Base-by-base conservation (phyloP, 352 stramenopile species). In the Globisporangium nodosum region DNA sequence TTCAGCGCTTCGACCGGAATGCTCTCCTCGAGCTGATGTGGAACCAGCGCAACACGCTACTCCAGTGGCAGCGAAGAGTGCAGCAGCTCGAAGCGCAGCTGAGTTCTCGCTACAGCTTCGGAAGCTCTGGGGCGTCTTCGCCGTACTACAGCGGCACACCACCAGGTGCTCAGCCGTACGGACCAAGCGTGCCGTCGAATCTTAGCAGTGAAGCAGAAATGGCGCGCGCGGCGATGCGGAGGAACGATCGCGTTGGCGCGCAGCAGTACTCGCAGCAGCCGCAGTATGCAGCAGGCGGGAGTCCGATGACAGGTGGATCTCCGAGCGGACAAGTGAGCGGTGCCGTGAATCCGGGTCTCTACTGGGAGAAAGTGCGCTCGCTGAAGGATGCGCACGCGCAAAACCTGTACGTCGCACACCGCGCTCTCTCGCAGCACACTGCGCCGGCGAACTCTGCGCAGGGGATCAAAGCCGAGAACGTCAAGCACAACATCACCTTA, bases 401-500 rank as follows among this genome's bases (percentile, higher is more conserved):
- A 4, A 65, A 85, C 3, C 61, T 94, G 18, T 76, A 70, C 27
- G 58, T 85, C 42, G 85, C 85, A 18, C 73, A 89, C 48, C 74
- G 81, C 56, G 84, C 83, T 9, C 60, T 94, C 50, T 79, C 70
- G 21, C 73, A 88, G 52, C 82, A 90, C 53, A 78, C 62, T 21
- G 82, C 74, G 43, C 70, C 85, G 3, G 65, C 75, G 6, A 88
- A 88, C 50, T 81, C 80, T 0, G 54, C 69, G 6, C 86, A 94
- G 63, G 83, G 76, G 21, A 31, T 57, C 31, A 94, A 94, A 62
- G 85, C 78, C 3, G 71, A 92, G 49, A 90, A 79, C 39, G 74
- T 94, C 60, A 89, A 90, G 66, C 71, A 87, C 52, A 94, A 92
- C 61, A 92, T 94, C 65, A 65, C 35, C 7, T 61, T 91, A 53